phyloP scores from a whole-genome alignment of 2,329 filamentous ascomycete species.

The Exophiala viscosa region DNA sequence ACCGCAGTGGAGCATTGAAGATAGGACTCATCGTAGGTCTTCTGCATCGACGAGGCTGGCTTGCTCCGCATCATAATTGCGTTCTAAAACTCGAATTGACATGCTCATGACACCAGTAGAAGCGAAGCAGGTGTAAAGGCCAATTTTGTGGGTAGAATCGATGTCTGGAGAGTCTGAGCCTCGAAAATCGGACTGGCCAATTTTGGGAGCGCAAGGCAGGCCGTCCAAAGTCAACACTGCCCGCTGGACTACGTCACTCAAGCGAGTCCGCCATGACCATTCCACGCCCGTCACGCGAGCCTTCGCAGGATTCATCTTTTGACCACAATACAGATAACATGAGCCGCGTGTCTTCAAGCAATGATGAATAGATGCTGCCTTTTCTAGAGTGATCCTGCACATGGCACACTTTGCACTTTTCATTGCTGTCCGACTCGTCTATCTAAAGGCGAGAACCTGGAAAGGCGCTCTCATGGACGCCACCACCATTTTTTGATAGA shows the following conservation, averaged over 20 bases:
- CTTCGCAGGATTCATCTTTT: neutral
- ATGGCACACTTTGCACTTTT: neutral
- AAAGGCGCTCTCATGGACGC: conserved; percentile 5
- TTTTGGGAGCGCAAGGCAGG: neutral
- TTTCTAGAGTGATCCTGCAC: neutral
- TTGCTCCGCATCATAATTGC: conserved; percentile 52
- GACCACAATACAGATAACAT: no score
- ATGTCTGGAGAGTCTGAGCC: neutral
- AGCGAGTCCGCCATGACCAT: neutral
- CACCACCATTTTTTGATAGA: conserved; percentile 17
- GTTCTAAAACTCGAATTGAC: conserved; percentile 4
- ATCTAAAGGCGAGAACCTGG: conserved; percentile 8
- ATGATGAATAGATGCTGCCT: neutral
- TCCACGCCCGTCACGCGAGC: neutral
- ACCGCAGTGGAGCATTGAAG: conserved; percentile 91
- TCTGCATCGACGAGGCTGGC: conserved; percentile 74
- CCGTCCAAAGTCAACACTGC: conserved; percentile 1
- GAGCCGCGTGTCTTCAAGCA: neutral
- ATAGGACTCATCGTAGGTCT: conserved; percentile 97
- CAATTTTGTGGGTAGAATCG: neutral
- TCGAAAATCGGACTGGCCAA: neutral
- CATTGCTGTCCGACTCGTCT: conserved; percentile 20
- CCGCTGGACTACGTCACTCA: neutral
- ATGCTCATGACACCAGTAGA: conserved; percentile 9
- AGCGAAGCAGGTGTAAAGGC: neutral